Base-by-base conservation (phyloP, 2,329 filamentous ascomycete species). In the Colletotrichum brevisporum region DNA sequence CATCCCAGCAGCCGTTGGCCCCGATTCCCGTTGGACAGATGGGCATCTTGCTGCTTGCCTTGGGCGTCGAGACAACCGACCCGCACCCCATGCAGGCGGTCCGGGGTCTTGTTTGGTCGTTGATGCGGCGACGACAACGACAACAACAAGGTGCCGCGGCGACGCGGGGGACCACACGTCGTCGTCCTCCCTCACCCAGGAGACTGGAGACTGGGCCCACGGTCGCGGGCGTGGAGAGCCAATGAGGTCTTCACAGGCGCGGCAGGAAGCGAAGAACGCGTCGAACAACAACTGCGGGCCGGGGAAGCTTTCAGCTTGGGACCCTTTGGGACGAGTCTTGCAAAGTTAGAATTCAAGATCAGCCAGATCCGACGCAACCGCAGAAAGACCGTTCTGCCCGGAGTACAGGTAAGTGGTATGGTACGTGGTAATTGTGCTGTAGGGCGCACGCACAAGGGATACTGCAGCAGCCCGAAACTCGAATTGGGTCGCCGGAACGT, bases 121-220 rank as follows among this genome's bases (percentile, higher is more conserved):
- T 69, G 66, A 66, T 69, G 61, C 62, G 62, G 66, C 61, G 66
- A 69, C 62, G 54, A 55, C 9, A 24, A 48, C 48, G 55, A 65
- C 66, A 66, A 67, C 62, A 69, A 67, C 58, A 60, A 66, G 48
- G 50, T 53, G 27, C 41, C 54, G 50, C 61, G 50, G 55, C 58
- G 61, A 60, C 51, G 62, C 66, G 52, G 54, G 55, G 55, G 36
- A 24, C 31, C 54, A 57, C 54, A 43, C 53, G 31, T 63, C 21
- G 60, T 52, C 27, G 16, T 47, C 62, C 26, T 67, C 26, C 31
- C 31, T 31, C 41, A 39, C 31, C 63, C 54, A 10, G 27, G 12
- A 55, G 55, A 18, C 26, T 21, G 21, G 60, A 45, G 47, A 24
- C 48, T 45, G 48, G 60, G 24, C 31, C 18, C 47, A 27, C 21